Base-by-base conservation (phyloP, 129 eudicot genomes). In the Glebionis coronaria region DNA sequence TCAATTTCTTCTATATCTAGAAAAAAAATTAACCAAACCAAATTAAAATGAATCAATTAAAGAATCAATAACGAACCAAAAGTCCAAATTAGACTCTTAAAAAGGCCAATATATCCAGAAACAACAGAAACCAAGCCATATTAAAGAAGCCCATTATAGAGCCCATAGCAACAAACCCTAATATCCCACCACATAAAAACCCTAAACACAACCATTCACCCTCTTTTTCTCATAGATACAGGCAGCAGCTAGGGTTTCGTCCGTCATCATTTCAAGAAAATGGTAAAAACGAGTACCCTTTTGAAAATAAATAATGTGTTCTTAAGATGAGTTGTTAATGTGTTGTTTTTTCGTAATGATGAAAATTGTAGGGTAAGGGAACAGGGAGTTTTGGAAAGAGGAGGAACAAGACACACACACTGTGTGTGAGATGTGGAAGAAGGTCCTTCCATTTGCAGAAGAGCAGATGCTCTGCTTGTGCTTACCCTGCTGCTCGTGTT, bases 371-470 rank as follows among this genome's bases (percentile, higher is more conserved):
- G 84, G 84, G 84, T 56, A 80, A 80, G 76, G 84, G 84, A 75
- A 80, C 84, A 5, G 84, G 84, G 31, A 80, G 84, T 12, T 80
- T 80, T 45, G 84, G 84, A 23, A 80, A 80, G 84, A 80, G 84
- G 80, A 80, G 84, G 84, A 80, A 80, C 80, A 80, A 80, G 73
- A 80, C 80, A 60, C 84, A 80, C 80, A 80, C 84, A 60, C 77
- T 80, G 71, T 80, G 84, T 65, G 84, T 80, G 31, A 51, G 84
- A 61, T 80, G 84, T n/a, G 84, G 84, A 40, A 80, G 80, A 61
- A 80, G 80, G 13, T 75, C 80, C 44, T 80, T 80, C 14, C 84
- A 80, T 53, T 46, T 80, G 55, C 84, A 80, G 71, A 80, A 80
- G 81, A 75, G 81, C 67, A 70, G 80, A 7, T 80, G 84, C 70